Conservation (phyloP, 208 protist genomes). For the Balamuthia mandrillaris region DNA sequence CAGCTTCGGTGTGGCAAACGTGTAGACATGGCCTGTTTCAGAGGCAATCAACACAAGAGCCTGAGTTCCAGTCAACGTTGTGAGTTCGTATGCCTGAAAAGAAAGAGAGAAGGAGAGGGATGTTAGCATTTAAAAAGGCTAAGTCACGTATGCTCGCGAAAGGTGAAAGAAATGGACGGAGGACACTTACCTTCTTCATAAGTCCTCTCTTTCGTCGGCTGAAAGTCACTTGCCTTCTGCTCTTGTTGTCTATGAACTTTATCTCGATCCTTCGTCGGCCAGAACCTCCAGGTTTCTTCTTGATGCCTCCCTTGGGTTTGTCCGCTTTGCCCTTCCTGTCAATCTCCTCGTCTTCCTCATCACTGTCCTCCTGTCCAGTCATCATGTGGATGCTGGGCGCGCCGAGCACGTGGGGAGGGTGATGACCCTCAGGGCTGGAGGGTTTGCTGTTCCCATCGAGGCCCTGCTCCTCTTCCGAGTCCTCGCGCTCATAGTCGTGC, state of each 20-base stretch:
- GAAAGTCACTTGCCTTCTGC: conserved; percentile 79
- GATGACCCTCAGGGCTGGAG: no score
- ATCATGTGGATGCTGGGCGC: no score
- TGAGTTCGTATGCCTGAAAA: conserved; percentile 72
- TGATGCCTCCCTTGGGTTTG: no score
- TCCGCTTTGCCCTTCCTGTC: no score
- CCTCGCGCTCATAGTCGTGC: no score
- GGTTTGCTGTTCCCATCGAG: no score
- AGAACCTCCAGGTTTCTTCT: conserved; percentile 44
- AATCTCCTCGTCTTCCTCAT: no score
- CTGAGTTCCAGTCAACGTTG: conserved; percentile 78
- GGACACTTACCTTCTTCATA: conserved; percentile 75
- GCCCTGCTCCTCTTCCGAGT: no score
- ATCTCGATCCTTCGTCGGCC: conserved; percentile 78
- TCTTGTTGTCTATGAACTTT: conserved; percentile 82
- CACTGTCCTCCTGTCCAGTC: no score
- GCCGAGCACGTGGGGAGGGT: no score
- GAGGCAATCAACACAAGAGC: conserved; percentile 76
- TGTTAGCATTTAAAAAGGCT: neutral
- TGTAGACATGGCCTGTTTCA: conserved; percentile 81
- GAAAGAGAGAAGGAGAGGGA: neutral
- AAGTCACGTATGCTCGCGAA: neutral
- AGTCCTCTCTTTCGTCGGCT: conserved; percentile 77
- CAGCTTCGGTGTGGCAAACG: conserved; percentile 81
- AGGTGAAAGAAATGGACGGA: no score